A percentile compares a stretch with the other conserved stretches of the same genome.
phyloP scores from a whole-genome alignment of 192 early-diverging fungal genomes.

The Linnemannia zychae region DNA sequence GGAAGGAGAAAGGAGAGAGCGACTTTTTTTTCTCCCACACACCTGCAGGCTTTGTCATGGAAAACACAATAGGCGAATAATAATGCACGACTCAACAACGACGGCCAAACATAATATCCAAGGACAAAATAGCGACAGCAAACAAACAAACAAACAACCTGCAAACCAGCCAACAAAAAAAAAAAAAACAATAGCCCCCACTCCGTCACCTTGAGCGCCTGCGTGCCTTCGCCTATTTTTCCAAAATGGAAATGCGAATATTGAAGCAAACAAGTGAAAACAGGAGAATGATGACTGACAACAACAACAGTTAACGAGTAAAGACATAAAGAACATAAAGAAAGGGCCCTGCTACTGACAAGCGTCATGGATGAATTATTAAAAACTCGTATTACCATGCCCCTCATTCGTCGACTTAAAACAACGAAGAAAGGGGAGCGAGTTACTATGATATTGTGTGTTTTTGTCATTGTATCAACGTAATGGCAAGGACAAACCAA shows the following conservation, averaged over 20 bases:
- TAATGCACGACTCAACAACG: not conserved
- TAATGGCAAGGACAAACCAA: too few species aligned
- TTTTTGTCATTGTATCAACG: too few species aligned
- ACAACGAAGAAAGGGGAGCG: too few species aligned
- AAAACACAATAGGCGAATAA: not conserved
- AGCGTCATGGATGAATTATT: constrained; percentile 11
- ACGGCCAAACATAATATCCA: not conserved
- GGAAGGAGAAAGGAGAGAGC: not conserved
- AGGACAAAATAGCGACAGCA: not conserved
- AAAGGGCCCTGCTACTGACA: not conserved
- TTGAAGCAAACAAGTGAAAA: not conserved
- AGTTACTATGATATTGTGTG: too few species aligned
- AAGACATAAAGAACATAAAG: too few species aligned
- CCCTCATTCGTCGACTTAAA: not conserved
- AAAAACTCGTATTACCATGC: not conserved
- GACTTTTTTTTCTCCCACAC: constrained; percentile 1
- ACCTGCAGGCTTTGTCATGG: constrained; percentile 10
- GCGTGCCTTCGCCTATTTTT: not conserved
- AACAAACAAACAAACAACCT: not conserved
- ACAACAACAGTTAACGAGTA: not conserved
- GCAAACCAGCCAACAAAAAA: not conserved
- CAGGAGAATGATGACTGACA: not conserved
- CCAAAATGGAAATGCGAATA: not conserved
- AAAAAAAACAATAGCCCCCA: not conserved
- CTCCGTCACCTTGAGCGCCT: not conserved